Evolutionary conservation across 768 basidiomycete species (phyloP).

Genomic region (Boletus rubropictus): DNA sequence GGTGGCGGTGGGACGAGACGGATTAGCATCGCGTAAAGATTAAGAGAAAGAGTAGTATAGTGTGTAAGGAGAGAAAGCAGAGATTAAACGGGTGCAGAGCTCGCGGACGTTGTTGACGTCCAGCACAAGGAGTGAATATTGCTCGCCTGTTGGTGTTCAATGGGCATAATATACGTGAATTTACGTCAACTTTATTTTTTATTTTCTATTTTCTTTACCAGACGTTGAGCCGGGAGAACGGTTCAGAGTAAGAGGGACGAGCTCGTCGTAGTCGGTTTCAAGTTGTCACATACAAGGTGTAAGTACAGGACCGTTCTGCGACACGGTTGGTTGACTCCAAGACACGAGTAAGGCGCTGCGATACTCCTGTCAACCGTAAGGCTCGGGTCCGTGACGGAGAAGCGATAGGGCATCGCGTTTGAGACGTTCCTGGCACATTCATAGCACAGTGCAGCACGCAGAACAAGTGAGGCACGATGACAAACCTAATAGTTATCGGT

Average conservation of each 20-base stretch:
- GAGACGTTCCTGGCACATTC: slow-evolving; percentile 5
- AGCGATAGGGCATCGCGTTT: slow-evolving; percentile 17
- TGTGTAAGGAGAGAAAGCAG: slow-evolving; percentile 14
- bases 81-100: slow-evolving; percentile 3
- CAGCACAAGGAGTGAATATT: slow-evolving; percentile 20
- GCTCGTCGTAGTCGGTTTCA: no score
- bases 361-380: slow-evolving; percentile 1
- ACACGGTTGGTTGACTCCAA: not conserved
- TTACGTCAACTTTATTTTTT: slow-evolving; percentile 29
- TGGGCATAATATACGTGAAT: slow-evolving; percentile 23
- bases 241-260: no score
- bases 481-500: slow-evolving; percentile 12
- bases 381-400: slow-evolving; percentile 1
- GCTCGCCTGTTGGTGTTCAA: slow-evolving; percentile 27
- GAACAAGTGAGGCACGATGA: slow-evolving; percentile 24
- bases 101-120: slow-evolving; percentile 27
- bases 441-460: slow-evolving; percentile 24
- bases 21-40: slow-evolving; percentile 47
- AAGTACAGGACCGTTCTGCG: not conserved
- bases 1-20: slow-evolving; percentile 42
- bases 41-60: slow-evolving; percentile 23
- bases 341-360: slow-evolving; percentile 5
- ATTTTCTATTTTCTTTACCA: slow-evolving; percentile 14
- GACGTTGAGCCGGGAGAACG: slow-evolving; percentile 1
- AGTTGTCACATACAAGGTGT: not conserved